These are phyloP conservation scores for Vitis cinerea DNA, from an alignment of 164 flowering plant genomes.

Conservation along the genomic window DNA sequence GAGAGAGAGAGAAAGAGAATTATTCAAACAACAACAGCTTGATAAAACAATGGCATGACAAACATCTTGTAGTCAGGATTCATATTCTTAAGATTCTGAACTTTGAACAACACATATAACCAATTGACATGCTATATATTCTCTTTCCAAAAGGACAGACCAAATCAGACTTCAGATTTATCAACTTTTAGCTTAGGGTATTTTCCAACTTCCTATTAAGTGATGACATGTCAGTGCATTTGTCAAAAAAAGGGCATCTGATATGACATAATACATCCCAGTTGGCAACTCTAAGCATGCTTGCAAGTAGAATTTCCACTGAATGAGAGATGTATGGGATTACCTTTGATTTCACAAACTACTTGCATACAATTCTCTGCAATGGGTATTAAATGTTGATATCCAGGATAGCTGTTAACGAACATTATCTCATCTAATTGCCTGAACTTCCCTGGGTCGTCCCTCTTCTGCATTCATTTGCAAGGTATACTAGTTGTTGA, in stretches of 20 bases:
- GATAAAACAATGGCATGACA: not conserved
- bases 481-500: constrained; percentile 5
- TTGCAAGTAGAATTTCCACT: not conserved
- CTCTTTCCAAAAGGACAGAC: not conserved
- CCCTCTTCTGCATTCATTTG: constrained; percentile 54
- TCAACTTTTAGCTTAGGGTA: not conserved
- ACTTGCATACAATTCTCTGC: constrained; percentile 68
- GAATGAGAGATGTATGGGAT: not conserved
- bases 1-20: not conserved
- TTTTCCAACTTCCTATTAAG: no score
- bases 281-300: not conserved
- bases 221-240: no score
- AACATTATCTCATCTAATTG: constrained; percentile 83
- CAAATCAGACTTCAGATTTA: not conserved
- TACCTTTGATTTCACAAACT: constrained; percentile 91
- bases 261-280: not conserved
- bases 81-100: not conserved
- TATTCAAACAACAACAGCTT: not conserved
- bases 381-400: constrained; percentile 54
- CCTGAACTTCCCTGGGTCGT: constrained; percentile 86
- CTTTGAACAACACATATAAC: not conserved
- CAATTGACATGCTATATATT: not conserved
- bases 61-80: not conserved
- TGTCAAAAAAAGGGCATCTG: not conserved
- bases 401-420: constrained; percentile 71